These are phyloP conservation scores for Annulohypoxylon moriforme DNA, from an alignment of 495 filamentous ascomycete species.

Conservation along the genomic window DNA sequence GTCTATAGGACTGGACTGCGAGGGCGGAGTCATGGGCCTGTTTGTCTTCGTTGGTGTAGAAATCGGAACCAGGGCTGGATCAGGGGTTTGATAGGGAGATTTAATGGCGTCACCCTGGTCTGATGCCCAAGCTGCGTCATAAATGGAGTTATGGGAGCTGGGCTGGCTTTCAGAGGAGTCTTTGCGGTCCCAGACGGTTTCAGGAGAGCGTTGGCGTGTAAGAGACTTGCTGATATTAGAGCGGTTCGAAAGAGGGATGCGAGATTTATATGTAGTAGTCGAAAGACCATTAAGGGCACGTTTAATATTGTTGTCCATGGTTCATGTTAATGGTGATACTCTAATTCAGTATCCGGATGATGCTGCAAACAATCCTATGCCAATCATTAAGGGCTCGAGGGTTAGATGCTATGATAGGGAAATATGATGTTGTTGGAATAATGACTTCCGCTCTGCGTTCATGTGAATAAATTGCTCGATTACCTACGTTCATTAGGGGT, in stretches of 20 bases:
- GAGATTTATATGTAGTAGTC: conserved; percentile 22
- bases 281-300: conserved; percentile 6
- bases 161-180: conserved; percentile 53
- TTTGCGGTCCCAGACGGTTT: conserved; percentile 45
- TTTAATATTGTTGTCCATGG: conserved; percentile 33
- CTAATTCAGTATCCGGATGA: conserved; percentile 30
- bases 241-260: conserved; percentile 41
- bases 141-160: conserved; percentile 53
- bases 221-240: conserved; percentile 29
- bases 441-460: neutral
- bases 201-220: conserved; percentile 14
- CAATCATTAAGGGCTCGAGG: conserved; percentile 24
- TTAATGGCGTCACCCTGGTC: conserved; percentile 36
- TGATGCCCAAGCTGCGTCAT: conserved; percentile 50
- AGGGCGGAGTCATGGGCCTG: conserved; percentile 35
- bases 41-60: neutral
- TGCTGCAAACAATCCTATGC: conserved; percentile 30
- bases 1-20: conserved; percentile 28
- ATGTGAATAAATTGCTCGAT: neutral
- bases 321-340: conserved; percentile 39
- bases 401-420: conserved; percentile 30
- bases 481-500: neutral
- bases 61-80: conserved; percentile 12
- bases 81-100: conserved; percentile 42
- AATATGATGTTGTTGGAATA: conserved; percentile 17